Conservation (phyloP, 768 basidiomycete species). For the Phylloporus rhodoxanthus region DNA sequence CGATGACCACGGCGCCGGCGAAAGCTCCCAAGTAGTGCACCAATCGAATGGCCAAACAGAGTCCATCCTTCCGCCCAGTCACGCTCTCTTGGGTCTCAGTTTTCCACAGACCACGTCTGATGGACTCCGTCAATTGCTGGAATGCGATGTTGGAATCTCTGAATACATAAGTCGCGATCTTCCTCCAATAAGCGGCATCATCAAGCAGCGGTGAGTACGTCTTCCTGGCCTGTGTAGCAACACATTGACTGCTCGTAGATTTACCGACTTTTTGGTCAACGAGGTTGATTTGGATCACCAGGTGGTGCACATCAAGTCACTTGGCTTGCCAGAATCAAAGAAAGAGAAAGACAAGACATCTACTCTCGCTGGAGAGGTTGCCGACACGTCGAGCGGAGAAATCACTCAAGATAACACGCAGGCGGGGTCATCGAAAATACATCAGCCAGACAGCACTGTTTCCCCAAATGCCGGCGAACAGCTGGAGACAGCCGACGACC, state of each 20-base stretch:
- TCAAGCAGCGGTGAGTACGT: constrained; percentile 81
- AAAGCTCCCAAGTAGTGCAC: constrained; percentile 3
- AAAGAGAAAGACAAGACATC: constrained; percentile 29
- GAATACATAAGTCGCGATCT: constrained; percentile 73
- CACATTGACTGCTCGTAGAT: constrained; percentile 44
- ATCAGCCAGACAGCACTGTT: neutral
- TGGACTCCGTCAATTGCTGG: constrained; percentile 54
- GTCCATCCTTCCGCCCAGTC: constrained; percentile 64
- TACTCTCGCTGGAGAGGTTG: constrained; percentile 11
- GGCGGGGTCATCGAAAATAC: constrained; percentile 5
- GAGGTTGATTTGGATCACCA: constrained; percentile 82
- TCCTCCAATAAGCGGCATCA: constrained; percentile 80
- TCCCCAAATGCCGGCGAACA: neutral
- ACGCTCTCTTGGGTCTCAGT: constrained; percentile 57
- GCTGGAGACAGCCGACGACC: constrained; percentile 7
- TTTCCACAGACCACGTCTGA: constrained; percentile 44
- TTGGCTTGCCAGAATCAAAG: constrained; percentile 62
- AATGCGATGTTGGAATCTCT: constrained; percentile 85
- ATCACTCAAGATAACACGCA: constrained; percentile 8
- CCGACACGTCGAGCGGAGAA: constrained; percentile 9
- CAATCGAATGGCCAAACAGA: constrained; percentile 1
- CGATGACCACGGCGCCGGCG: constrained; percentile 1
- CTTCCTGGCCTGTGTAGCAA: neutral
- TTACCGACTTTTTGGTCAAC: constrained; percentile 94
- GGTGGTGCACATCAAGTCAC: constrained; percentile 73